A percentile compares a stretch with the other conserved stretches of the same genome.
Conservation (phyloP, 768 basidiomycete genomes). For the Mycena olivaceomarginata region DNA sequence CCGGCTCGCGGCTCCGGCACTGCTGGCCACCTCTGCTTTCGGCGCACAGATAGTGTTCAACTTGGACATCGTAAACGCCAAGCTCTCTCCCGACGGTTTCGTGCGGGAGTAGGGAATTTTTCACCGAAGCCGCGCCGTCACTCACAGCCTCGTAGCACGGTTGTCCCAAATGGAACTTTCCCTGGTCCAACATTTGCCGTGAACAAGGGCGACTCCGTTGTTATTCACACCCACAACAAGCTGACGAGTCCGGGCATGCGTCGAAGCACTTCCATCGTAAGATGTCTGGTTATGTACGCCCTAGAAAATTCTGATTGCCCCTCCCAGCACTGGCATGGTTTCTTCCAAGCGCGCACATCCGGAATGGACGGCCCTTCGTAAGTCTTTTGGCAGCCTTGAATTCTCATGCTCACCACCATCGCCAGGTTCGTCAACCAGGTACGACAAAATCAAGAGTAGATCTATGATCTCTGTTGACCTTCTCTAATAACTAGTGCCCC, state of each 20-base stretch:
- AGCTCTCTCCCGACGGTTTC: too few relatives aligned
- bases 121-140: too few relatives aligned
- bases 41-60: slow-evolving; percentile 1
- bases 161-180: too few relatives aligned
- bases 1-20: neutral
- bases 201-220: too few relatives aligned
- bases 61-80: neutral
- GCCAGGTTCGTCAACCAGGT: slow-evolving; percentile 26
- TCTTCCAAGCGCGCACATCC: slow-evolving; percentile 20
- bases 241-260: slow-evolving; percentile 47
- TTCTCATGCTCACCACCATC: neutral
- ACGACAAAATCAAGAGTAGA: neutral
- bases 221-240: neutral
- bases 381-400: neutral
- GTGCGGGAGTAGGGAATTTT: too few relatives aligned
- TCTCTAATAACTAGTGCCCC: slow-evolving; percentile 1
- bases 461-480: neutral
- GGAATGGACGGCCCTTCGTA: slow-evolving; percentile 30
- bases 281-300: too few relatives aligned
- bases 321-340: slow-evolving; percentile 32
- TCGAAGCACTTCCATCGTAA: slow-evolving; percentile 50
- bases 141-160: too few relatives aligned
- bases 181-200: too few relatives aligned
- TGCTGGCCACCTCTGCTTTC: neutral
- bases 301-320: neutral